A percentile compares a stretch with the other conserved stretches of the same genome.
Evolutionary conservation across 1,139 yeast species (phyloP).

Genomic region (Martiniozyma asiatica): DNA sequence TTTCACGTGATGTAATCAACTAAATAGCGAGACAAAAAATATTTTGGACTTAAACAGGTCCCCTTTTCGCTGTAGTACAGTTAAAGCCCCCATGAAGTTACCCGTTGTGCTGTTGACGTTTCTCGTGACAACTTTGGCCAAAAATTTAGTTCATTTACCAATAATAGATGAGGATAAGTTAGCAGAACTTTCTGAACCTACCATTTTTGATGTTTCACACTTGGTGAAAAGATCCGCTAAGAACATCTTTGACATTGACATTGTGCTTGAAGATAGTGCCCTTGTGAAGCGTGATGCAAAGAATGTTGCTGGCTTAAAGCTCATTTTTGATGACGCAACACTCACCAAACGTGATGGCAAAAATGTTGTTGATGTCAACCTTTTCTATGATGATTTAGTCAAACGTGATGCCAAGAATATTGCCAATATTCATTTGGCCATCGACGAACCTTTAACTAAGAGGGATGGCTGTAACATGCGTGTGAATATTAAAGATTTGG

Average conservation of each 20-base stretch:
- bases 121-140: conserved; percentile 24
- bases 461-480: conserved; percentile 3
- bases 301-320: conserved; percentile 5
- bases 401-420: conserved; percentile 9
- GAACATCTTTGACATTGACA: conserved; percentile 10
- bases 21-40: too few species aligned
- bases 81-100: too few species aligned
- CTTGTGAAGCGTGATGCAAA: conserved; percentile 13
- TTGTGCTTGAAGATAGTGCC: conserved; percentile 8
- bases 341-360: conserved; percentile 5
- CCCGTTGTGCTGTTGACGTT: too few species aligned
- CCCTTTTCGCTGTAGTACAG: not conserved
- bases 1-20: too few species aligned
- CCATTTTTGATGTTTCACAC: conserved; percentile 25
- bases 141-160: conserved; percentile 52
- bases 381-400: conserved; percentile 8
- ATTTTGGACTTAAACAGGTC: conserved; percentile 21
- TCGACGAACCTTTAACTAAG: conserved; percentile 6
- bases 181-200: conserved; percentile 6
- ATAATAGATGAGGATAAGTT: conserved; percentile 22
- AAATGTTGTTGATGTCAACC: conserved; percentile 7
- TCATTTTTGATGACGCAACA: conserved; percentile 1
- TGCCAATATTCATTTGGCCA: conserved; percentile 5
- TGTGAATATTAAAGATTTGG: conserved; percentile 1
- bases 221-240: conserved; percentile 30